Base-by-base conservation (phyloP, 805 yeast species). In the Candida boleticola region DNA sequence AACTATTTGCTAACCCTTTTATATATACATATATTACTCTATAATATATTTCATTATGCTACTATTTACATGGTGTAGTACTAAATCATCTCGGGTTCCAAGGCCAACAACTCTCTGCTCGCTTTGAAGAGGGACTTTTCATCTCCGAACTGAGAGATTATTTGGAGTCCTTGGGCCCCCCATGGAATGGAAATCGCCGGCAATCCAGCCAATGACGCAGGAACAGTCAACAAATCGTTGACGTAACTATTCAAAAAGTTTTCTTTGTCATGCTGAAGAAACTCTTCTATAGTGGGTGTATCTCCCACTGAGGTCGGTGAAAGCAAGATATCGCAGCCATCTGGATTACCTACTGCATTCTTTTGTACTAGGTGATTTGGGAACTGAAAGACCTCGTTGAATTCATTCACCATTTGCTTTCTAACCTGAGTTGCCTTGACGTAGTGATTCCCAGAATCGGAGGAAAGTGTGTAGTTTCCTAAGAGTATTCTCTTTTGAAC, bases 151-250 rank as follows among this genome's bases (percentile, higher is more conserved):
- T 92, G 98, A 1, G 90, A 95, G 55, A 83, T 76, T 2, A 93
- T 50, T 57, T 95, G 98, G 21, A 93, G 66, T 0, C 96, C 96
- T 9, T 77, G 63, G 1, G 63, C 60, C 1, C 54, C 54, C 51
- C 74, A 72, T 0, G 99, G 99, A 2, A 90, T 66, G 1, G 85
- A 76, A 9, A 92, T 73, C 0, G 96, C 79, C 0, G 99, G 99
- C 1, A 92, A 60, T 0, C 98, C 98, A 0, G 96, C 95, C 44
- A 95, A 63, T 1, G 96, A 89, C 31, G 93, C 85, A 0, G 99
- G 97, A 3, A 89, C 85, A 0, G 97, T 88, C 43, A 89, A 73
- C 0, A 85, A 79, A 61, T 93, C 99, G 59, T 89, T 86, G 40
- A 83, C 70, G 52, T 85, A 89, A 14, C 83, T 75, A 36, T 79